Percentiles rank a stretch among this genome's conserved stretches.
Conservation (phyloP, 2,329 filamentous ascomycete species). For the Pestalotiopsis sp. region DNA sequence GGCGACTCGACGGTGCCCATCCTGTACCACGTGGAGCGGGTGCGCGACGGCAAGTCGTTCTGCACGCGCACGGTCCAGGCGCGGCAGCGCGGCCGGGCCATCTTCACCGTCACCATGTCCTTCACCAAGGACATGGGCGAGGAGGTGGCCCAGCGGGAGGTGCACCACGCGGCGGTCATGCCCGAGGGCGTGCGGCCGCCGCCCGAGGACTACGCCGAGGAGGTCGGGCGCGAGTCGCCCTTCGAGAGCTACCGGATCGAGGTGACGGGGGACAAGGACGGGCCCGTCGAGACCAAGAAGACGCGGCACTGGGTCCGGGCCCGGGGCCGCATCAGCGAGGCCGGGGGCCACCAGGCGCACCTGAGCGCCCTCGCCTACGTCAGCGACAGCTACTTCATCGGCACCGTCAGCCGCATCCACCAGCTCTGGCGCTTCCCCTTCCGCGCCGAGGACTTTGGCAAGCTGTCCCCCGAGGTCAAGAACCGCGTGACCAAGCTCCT, state of each 20-base stretch:
- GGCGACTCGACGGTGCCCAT: conserved; percentile 84
- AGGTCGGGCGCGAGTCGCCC: conserved; percentile 45
- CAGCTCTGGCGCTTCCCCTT: conserved; percentile 74
- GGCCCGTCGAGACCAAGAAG: conserved; percentile 63
- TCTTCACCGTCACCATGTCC: conserved; percentile 94
- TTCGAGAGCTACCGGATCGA: conserved; percentile 49
- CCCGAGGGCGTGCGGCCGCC: conserved; percentile 47
- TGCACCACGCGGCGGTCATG: conserved; percentile 68
- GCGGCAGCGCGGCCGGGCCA: conserved; percentile 81
- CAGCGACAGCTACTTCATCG: conserved; percentile 91
- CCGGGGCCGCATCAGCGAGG: conserved; percentile 71
- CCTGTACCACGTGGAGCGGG: conserved; percentile 91
- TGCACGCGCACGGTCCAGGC: conserved; percentile 96
- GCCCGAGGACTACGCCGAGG: conserved; percentile 45
- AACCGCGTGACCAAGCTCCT: conserved; percentile 40
- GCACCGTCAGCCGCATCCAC: conserved; percentile 81
- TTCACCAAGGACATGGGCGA: conserved; percentile 73
- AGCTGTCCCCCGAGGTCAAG: conserved; percentile 44
- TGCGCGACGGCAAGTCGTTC: conserved; percentile 87
- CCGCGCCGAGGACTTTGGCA: conserved; percentile 54
- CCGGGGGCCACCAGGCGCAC: conserved; percentile 78
- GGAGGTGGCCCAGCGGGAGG: conserved; percentile 41
- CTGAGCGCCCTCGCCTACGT: conserved; percentile 90
- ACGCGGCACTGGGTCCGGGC: conserved; percentile 76
- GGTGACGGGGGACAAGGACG: conserved; percentile 39